Evolutionary conservation across 371 early-diverging fungal species (phyloP).

Genomic region (Mucor lusitanicus): DNA sequence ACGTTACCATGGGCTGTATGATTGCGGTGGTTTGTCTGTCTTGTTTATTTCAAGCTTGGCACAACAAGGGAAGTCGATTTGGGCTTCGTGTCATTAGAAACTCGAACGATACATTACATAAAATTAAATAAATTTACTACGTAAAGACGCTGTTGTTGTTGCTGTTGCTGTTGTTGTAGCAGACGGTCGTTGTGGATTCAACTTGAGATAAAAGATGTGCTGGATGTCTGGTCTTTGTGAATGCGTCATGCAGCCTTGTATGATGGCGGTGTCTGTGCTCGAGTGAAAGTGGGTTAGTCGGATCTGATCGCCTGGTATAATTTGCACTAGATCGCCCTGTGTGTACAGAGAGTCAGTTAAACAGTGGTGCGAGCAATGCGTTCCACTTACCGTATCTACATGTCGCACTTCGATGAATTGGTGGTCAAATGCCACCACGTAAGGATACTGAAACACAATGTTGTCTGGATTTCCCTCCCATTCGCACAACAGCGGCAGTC

Average conservation of each 20-base stretch:
- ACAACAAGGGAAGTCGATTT: slow-evolving; percentile 32
- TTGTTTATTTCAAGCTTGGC: slow-evolving; percentile 12
- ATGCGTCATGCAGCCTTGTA: slow-evolving; percentile 35
- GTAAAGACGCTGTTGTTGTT: background rate
- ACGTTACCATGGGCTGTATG: slow-evolving; percentile 28
- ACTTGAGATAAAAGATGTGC: slow-evolving; percentile 16
- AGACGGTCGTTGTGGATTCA: background rate
- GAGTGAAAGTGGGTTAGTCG: slow-evolving; percentile 32
- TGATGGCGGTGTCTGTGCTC: slow-evolving; percentile 7
- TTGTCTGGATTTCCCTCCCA: slow-evolving; percentile 64
- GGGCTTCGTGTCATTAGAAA: slow-evolving; percentile 23
- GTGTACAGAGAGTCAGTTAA: too few species aligned
- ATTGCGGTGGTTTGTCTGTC: slow-evolving; percentile 17
- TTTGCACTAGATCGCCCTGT: slow-evolving; percentile 48
- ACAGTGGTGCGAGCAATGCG: background rate
- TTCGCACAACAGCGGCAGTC: slow-evolving; percentile 18
- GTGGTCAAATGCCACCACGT: slow-evolving; percentile 84
- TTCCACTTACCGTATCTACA: slow-evolving; percentile 68
- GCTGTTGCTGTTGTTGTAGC: background rate
- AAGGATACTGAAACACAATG: slow-evolving; percentile 76
- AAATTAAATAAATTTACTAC: background rate
- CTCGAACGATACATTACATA: slow-evolving; percentile 17
- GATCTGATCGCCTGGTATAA: slow-evolving; percentile 47
- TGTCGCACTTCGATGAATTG: slow-evolving; percentile 89
- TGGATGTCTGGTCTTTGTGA: slow-evolving; percentile 24